A percentile compares a stretch with the other conserved stretches of the same genome.
phyloP scores from a whole-genome alignment of 805 yeast species.

The Starmerella stellata region DNA sequence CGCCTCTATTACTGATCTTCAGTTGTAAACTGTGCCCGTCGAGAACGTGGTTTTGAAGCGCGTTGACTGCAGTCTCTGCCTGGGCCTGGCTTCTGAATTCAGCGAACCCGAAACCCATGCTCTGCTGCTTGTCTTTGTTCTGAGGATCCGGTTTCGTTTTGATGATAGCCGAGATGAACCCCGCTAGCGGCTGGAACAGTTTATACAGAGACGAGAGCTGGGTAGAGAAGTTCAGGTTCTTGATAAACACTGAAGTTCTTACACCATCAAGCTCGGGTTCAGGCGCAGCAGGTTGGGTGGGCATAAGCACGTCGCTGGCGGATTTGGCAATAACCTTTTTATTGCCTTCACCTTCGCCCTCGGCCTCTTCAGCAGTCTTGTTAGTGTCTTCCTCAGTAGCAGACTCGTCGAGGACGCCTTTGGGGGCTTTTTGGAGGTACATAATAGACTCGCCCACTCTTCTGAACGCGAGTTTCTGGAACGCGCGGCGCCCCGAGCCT shows the following conservation, averaged over 20 bases:
- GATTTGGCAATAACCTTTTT: slow-evolving; percentile 27
- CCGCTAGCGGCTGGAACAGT: slow-evolving; percentile 51
- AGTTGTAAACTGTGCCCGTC: slow-evolving; percentile 84
- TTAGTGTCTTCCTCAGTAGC: slow-evolving; percentile 26
- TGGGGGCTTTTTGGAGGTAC: slow-evolving; percentile 89
- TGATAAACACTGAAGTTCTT: slow-evolving; percentile 74
- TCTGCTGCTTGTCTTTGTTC: slow-evolving; percentile 42
- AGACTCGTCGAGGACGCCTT: slow-evolving; percentile 42
- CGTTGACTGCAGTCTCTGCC: slow-evolving; percentile 57
- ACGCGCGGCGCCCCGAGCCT: slow-evolving; percentile 76
- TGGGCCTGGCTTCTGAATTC: slow-evolving; percentile 66
- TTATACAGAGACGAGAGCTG: slow-evolving; percentile 37
- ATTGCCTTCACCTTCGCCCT: slow-evolving; percentile 29
- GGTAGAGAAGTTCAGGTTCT: slow-evolving; percentile 79
- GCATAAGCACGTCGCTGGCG: slow-evolving; percentile 14
- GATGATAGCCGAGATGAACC: slow-evolving; percentile 66
- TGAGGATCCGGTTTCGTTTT: slow-evolving; percentile 79
- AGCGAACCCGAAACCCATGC: slow-evolving; percentile 97
- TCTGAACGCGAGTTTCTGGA: slow-evolving; percentile 68
- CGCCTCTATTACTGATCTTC: slow-evolving; percentile 66
- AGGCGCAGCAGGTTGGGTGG: slow-evolving; percentile 23
- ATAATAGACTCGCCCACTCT: slow-evolving; percentile 73
- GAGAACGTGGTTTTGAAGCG: slow-evolving; percentile 56
- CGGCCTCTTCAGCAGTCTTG: slow-evolving; percentile 4
- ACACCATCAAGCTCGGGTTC: slow-evolving; percentile 37